Base-by-base conservation (phyloP, 2,329 filamentous ascomycete genomes). In the Alternaria angustiovoidea region DNA sequence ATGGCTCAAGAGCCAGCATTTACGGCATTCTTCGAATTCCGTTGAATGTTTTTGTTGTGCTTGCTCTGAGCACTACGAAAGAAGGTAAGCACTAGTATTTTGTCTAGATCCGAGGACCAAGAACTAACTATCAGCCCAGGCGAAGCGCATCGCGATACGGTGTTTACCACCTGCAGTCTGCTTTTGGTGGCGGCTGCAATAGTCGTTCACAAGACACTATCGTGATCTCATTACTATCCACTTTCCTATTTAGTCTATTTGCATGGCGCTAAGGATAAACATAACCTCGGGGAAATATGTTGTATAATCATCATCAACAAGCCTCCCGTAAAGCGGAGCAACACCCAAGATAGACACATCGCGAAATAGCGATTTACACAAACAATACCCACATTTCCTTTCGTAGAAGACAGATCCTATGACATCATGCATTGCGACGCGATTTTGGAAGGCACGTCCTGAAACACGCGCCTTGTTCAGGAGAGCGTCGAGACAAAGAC, bases 11-110 rank as follows among this genome's bases (percentile, higher is more conserved):
- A 43, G 85, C 83, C 3, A 82, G 81, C 43, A 80, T 88, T 16
- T 89, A 89, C 70, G 84, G 84, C 16, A 76, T 87, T 53, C 76
- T 89, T 69, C 81, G 87, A 30, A 79, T 89, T 14, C 87, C 87
- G 11, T 74, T 89, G 62, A 89, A 88, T 68, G 70, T 68, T 11
- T 76, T 76, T 54, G 74, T 75, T 7, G 73, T 75, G 39, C 64
- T 76, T 39, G 72, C 73, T 12, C 54, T 76, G 36, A 75, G 72
- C 55, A 75, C 69, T 22, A 75, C 73, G 5, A 70, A 68, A 64
- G 73, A 75, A 68, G 74, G 73, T 72, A 66, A 51, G 62, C 30
- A 46, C 5, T 39, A 18, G n/a, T 18, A 36, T 43, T 48, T 38
- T 36, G 28, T 24, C 7, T 3, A 18, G 36, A 11, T n/a, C 14